Percentiles rank a stretch among this genome's conserved stretches.
These are phyloP conservation scores for Boletus patriciae DNA, from an alignment of 768 basidiomycete genomes.

Conservation along the genomic window DNA sequence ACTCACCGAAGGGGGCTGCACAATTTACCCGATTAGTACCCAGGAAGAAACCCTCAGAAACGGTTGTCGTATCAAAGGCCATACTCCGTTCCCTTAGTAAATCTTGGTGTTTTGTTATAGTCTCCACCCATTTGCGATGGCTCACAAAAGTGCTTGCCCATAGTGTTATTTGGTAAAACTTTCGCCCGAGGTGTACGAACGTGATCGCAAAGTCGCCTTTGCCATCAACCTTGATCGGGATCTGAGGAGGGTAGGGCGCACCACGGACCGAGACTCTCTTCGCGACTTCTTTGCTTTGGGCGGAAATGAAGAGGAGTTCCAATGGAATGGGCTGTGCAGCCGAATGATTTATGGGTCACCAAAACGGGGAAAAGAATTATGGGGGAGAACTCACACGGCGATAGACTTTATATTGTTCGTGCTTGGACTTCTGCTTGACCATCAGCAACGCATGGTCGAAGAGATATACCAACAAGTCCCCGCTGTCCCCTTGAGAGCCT, in stretches of 20 bases:
- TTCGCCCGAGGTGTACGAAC: constrained; percentile 90
- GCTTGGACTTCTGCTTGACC: constrained; percentile 92
- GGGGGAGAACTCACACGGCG: constrained; percentile 64
- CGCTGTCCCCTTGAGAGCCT: constrained; percentile 68
- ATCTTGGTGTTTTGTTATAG: constrained; percentile 88
- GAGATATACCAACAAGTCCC: constrained; percentile 90
- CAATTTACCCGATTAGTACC: constrained; percentile 89
- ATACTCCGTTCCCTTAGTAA: constrained; percentile 76
- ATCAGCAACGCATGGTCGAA: constrained; percentile 97
- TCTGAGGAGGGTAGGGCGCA: constrained; percentile 44
- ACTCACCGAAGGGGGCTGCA: constrained; percentile 82
- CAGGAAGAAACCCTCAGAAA: constrained; percentile 88
- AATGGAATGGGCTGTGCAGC: constrained; percentile 84
- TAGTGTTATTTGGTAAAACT: constrained; percentile 87
- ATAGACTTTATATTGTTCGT: constrained; percentile 91
- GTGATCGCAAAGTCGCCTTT: constrained; percentile 92
- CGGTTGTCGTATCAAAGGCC: constrained; percentile 80
- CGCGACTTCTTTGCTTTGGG: constrained; percentile 49
- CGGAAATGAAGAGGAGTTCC: constrained; percentile 82
- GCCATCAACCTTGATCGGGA: constrained; percentile 53
- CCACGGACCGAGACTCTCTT: constrained; percentile 43
- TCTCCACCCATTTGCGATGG: constrained; percentile 93
- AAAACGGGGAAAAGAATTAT: neutral
- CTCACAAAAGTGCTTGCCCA: constrained; percentile 85
- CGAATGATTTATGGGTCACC: constrained; percentile 4